Evolutionary conservation across 306 rosid species (phyloP).

Genomic region (Cyamopsis tetragonoloba): DNA sequence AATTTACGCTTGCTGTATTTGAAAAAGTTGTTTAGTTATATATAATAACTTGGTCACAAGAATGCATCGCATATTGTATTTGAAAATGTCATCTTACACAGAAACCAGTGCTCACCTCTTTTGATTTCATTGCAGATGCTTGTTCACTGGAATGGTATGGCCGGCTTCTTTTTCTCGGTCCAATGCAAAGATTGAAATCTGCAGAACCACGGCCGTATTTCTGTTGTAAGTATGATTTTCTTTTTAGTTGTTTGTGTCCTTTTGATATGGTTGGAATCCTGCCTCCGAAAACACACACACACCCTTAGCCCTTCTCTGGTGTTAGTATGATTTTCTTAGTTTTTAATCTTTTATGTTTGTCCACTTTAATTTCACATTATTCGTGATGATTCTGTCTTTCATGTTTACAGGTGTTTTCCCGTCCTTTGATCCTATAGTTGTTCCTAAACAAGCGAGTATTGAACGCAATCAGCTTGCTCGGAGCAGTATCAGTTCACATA

Average conservation of each 20-base stretch:
- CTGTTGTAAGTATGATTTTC: slow-evolving; percentile 31
- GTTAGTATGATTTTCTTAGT: slow-evolving; percentile 32
- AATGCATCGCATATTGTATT: not conserved
- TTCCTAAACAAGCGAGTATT: slow-evolving; percentile 7
- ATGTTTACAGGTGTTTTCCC: slow-evolving; percentile 26
- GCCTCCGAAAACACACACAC: too few species aligned
- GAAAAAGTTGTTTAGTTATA: too few species aligned
- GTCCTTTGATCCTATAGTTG: not conserved
- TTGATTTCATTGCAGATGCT: slow-evolving; percentile 18
- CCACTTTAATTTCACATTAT: not conserved
- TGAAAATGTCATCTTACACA: not conserved
- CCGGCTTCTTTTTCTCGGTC: slow-evolving; percentile 28
- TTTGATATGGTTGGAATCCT: too few species aligned
- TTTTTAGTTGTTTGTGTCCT: not conserved
- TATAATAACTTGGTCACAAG: too few species aligned
- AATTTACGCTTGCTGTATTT: not conserved
- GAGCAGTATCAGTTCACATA: not conserved
- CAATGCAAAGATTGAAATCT: slow-evolving; percentile 18
- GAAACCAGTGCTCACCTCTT: not conserved
- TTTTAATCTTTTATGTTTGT: not conserved
- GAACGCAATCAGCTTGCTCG: slow-evolving; percentile 11
- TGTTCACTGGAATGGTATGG: slow-evolving; percentile 30
- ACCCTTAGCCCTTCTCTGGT: too few species aligned
- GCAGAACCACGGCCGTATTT: slow-evolving; percentile 10
- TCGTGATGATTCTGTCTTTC: not conserved